phyloP scores from a whole-genome alignment of 805 yeast genomes.

The Lipomyces mesembrius region DNA sequence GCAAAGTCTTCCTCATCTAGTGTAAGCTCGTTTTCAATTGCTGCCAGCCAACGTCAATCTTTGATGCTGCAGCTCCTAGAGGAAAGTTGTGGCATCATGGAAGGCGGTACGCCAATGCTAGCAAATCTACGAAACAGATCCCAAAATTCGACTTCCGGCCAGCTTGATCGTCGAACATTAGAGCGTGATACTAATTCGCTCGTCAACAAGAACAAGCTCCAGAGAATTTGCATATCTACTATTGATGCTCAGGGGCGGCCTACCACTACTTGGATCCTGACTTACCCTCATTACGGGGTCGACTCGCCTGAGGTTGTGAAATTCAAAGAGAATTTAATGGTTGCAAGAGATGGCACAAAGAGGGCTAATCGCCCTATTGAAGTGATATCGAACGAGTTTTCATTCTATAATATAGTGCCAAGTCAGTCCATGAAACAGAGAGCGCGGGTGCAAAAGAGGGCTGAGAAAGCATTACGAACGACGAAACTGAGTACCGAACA shows the following conservation, averaged over 20 bases:
- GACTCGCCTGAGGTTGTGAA: constrained; percentile 38
- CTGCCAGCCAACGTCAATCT: constrained; percentile 52
- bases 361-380: constrained; percentile 13
- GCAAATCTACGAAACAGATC: constrained; percentile 50
- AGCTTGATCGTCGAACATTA: constrained; percentile 61
- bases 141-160: constrained; percentile 44
- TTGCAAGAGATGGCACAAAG: constrained; percentile 1
- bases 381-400: constrained; percentile 30
- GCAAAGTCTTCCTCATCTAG: neutral
- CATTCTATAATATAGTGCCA: constrained; percentile 30
- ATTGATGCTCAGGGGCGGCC: constrained; percentile 36
- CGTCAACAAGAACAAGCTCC: constrained; percentile 45
- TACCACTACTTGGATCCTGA: constrained; percentile 41
- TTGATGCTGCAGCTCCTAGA: constrained; percentile 52
- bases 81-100: constrained; percentile 54
- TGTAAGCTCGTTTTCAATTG: constrained; percentile 42
- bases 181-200: constrained; percentile 52
- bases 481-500: constrained; percentile 15
- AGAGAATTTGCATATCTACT: constrained; percentile 40
- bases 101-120: constrained; percentile 51
- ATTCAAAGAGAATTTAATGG: constrained; percentile 32
- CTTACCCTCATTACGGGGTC: constrained; percentile 40
- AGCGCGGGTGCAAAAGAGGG: constrained; percentile 22
- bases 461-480: constrained; percentile 26
- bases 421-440: constrained; percentile 2